phyloP scores from a whole-genome alignment of 495 filamentous ascomycete species.

The Durotheca rogersii region DNA sequence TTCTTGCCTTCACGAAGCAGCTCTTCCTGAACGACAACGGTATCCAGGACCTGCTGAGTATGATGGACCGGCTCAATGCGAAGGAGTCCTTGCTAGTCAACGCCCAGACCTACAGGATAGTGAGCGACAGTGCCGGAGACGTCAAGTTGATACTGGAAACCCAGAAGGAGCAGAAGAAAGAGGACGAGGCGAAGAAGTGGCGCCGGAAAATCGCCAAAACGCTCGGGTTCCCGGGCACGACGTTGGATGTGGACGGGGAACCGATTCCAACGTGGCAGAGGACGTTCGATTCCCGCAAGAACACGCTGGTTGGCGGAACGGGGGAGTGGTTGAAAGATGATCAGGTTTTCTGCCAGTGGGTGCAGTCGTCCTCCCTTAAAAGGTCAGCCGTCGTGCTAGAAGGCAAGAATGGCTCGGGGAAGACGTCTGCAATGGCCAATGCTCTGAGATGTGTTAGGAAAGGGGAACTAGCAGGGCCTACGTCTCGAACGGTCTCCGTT shows the following conservation, averaged over 20 bases:
- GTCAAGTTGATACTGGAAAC: slow-evolving; percentile 38
- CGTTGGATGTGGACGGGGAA: slow-evolving; percentile 37
- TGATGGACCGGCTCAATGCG: slow-evolving; percentile 41
- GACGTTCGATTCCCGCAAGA: slow-evolving; percentile 39
- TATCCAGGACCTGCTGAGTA: slow-evolving; percentile 38
- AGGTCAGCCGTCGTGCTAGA: slow-evolving; percentile 34
- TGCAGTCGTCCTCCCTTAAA: slow-evolving; percentile 18
- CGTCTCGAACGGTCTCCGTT: slow-evolving; percentile 33
- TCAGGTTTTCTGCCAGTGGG: slow-evolving; percentile 35
- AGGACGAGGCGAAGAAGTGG: slow-evolving; percentile 39
- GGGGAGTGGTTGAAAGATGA: slow-evolving; percentile 39
- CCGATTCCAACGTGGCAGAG: slow-evolving; percentile 41
- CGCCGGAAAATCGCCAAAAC: slow-evolving; percentile 36
- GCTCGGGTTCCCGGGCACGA: slow-evolving; percentile 37
- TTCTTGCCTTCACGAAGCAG: slow-evolving; percentile 38
- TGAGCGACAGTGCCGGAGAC: slow-evolving; percentile 37
- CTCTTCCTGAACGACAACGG: slow-evolving; percentile 44
- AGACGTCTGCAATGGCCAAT: slow-evolving; percentile 42
- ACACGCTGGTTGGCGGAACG: slow-evolving; percentile 36
- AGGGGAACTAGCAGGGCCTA: slow-evolving; percentile 32
- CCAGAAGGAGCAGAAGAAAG: slow-evolving; percentile 37
- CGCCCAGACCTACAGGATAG: slow-evolving; percentile 42
- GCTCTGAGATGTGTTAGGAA: slow-evolving; percentile 38
- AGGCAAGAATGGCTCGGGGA: slow-evolving; percentile 40
- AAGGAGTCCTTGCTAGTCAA: slow-evolving; percentile 40